Evolutionary conservation across 495 filamentous ascomycete species (phyloP).

Genomic region (Ascobolus immersus): DNA sequence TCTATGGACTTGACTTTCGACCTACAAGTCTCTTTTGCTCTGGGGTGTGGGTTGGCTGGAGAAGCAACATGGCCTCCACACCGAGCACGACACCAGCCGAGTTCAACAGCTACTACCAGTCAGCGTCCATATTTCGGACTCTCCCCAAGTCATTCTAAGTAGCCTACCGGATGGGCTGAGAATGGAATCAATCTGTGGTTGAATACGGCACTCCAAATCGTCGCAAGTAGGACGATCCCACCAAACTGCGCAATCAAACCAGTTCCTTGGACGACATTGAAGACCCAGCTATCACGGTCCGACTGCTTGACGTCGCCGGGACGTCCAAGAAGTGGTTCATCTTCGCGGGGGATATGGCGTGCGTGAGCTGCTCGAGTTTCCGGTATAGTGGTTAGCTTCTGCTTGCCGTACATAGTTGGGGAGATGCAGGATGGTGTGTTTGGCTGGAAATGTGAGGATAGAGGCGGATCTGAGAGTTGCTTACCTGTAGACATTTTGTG

Average conservation of each 20-base stretch:
- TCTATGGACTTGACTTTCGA: conserved; percentile 10
- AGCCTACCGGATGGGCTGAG: conserved; percentile 39
- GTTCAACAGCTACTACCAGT: conserved; percentile 32
- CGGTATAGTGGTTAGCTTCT: no score
- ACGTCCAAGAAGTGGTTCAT: conserved; percentile 47
- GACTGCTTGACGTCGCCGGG: conserved; percentile 42
- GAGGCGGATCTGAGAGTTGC: no score
- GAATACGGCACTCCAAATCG: conserved; percentile 47
- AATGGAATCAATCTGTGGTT: conserved; percentile 38
- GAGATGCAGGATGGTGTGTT: no score
- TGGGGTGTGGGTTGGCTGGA: conserved; percentile 48
- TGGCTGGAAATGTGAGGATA: no score
- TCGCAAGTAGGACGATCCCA: conserved; percentile 31
- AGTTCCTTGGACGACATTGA: conserved; percentile 53
- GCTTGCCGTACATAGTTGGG: no score
- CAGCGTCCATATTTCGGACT: not conserved
- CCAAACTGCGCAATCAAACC: conserved; percentile 32
- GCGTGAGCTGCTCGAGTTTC: no score
- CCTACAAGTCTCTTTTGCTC: conserved; percentile 43
- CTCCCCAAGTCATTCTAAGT: not conserved
- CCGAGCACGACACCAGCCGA: conserved; percentile 42
- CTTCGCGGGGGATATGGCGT: conserved; percentile 28
- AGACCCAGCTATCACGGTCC: conserved; percentile 30
- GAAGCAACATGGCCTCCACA: conserved; percentile 50
- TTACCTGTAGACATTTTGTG: no score